Conservation (phyloP, 306 rosid genomes). For the Luffa aegyptiaca region DNA sequence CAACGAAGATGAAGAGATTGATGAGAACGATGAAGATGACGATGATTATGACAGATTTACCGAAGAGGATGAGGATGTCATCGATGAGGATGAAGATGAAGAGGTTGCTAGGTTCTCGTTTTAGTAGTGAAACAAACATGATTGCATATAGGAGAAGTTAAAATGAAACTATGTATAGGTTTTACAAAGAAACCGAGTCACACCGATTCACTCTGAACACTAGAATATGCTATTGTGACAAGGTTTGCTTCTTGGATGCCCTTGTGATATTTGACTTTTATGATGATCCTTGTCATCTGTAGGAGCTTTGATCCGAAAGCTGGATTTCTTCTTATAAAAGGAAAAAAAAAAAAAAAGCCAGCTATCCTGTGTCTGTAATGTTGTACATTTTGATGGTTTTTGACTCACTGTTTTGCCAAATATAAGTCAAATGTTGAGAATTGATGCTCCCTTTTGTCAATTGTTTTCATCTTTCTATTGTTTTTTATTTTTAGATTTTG, state of each 20-base stretch:
- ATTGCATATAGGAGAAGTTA: background rate
- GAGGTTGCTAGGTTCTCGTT: constrained; percentile 38
- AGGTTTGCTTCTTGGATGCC: background rate
- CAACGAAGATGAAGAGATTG: constrained; percentile 32
- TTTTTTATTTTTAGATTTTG: background rate
- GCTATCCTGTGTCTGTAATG: background rate
- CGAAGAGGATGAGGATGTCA: constrained; percentile 44
- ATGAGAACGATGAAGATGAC: constrained; percentile 21
- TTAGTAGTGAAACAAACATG: background rate
- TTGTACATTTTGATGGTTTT: background rate
- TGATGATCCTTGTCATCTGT: background rate
- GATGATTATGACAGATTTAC: constrained; percentile 30
- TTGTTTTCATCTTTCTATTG: background rate
- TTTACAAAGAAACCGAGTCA: background rate
- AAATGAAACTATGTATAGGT: background rate
- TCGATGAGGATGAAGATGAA: constrained; percentile 50
- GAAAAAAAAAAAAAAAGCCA: too few species aligned
- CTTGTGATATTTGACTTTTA: background rate
- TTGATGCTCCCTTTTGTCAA: background rate
- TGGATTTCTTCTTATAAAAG: background rate
- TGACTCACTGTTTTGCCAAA: background rate
- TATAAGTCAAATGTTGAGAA: background rate
- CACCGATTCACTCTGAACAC: background rate
- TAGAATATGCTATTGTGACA: background rate
- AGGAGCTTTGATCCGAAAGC: background rate